Evolutionary conservation across 495 filamentous ascomycete species (phyloP), one percentile per base, ranked within the genome.

Genomic region (Evernia prunastri): DNA sequence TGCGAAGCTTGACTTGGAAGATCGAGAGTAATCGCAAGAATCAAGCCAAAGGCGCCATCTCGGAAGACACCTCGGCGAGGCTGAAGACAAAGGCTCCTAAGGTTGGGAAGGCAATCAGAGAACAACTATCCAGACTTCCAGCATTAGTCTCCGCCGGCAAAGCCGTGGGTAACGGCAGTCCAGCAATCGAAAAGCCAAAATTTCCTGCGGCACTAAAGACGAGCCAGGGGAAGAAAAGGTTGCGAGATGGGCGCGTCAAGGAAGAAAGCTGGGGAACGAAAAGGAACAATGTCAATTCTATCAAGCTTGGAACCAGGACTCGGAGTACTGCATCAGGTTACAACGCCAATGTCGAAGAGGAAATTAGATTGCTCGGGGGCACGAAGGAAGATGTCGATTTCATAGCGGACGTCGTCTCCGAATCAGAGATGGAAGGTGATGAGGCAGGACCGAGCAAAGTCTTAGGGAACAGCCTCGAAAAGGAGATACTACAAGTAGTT

Each of bases 291-390:
- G 58, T 45, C 15, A 61, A 59, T 29, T 20, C 20, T 8, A 59
- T 53, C 9, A 47, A 40, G 56, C 59, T 63, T 43, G 58, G 57
- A 25, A 18, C 36, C 12, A 63, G 56, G 35, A 37, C 29, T 27
- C 37, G 29, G 5, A 51, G 60, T 25, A 9, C 20, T 45, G 23
- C 12, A 35, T 10, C 39, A 56, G 15, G 7, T 9, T 42, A 36
- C 15, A 33, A 47, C 15, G 18, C 29, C 13, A 35, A 42, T 15
- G 31, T 71, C 25, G 40, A 67, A 25, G 57, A 87, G 66, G 90
- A 92, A 68, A 90, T 95, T 66, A 71, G 85, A 61, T 87, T 85
- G 27, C 79, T 95, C 45, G 90, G 90, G 25, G 90, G 90, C 29
- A 88, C 87, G 35, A 82, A 90, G 71, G 87, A 89, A 33, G 89